These are phyloP conservation scores for Acer saccharum DNA, from an alignment of 345 rosid genomes.

Conservation along the genomic window DNA sequence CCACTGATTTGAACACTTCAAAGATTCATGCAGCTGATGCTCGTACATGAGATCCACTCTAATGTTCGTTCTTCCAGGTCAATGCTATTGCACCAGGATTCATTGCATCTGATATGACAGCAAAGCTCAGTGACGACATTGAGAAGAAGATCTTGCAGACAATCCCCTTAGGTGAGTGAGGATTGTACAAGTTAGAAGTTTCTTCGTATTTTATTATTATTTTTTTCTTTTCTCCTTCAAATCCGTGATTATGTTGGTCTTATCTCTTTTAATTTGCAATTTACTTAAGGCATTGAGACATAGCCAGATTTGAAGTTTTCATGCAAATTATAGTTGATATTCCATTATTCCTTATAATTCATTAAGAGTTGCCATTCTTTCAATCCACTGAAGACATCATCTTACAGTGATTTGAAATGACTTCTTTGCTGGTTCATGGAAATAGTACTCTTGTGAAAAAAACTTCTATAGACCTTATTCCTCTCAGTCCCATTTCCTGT, in stretches of 20 bases:
- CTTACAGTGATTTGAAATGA: background rate
- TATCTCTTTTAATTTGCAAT: background rate
- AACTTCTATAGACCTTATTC: slow-evolving; percentile 7
- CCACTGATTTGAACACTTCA: background rate
- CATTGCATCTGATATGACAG: slow-evolving; percentile 94
- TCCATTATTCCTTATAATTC: background rate
- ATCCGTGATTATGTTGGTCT: background rate
- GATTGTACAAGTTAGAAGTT: slow-evolving; percentile 1
- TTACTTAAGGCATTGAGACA: background rate
- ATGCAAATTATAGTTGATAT: background rate
- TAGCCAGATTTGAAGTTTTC: slow-evolving; percentile 12
- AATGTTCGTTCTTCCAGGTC: slow-evolving; percentile 46
- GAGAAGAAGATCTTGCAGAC: slow-evolving; percentile 89
- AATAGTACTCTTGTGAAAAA: background rate
- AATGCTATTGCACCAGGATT: slow-evolving; percentile 95
- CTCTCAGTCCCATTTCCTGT: background rate
- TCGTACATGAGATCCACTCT: background rate
- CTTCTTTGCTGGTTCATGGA: slow-evolving; percentile 4
- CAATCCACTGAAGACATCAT: background rate
- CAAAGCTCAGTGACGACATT: slow-evolving; percentile 86
- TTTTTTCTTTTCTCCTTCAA: background rate
- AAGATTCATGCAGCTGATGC: slow-evolving; percentile 10
- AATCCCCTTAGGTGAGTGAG: slow-evolving; percentile 77
- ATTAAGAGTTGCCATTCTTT: background rate
- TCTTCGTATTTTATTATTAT: background rate